phyloP scores from a whole-genome alignment of 2,329 filamentous ascomycete genomes.

The Apiospora pterosperma region DNA sequence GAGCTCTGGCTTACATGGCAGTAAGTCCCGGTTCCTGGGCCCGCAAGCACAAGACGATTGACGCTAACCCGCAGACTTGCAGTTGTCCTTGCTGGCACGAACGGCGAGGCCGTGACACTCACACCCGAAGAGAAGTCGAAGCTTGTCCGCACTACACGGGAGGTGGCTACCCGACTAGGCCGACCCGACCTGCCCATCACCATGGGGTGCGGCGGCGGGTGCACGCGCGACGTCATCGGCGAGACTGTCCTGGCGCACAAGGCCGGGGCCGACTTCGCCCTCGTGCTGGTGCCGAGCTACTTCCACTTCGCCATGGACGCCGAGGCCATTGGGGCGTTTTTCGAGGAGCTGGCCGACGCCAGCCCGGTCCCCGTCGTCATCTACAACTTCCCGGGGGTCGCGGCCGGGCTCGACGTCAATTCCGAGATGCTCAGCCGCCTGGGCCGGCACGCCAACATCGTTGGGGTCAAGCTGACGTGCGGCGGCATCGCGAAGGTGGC shows the following conservation, averaged over 20 bases:
- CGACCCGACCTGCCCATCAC: conserved; percentile 60
- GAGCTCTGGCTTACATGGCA: conserved; percentile 48
- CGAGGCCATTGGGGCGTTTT: conserved; percentile 59
- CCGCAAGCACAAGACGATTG: background rate
- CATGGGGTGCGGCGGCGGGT: conserved; percentile 63
- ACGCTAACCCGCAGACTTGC: background rate
- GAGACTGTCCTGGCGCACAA: conserved; percentile 46
- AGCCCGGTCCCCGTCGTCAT: conserved; percentile 59
- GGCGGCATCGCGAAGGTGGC: conserved; percentile 72
- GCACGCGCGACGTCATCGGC: conserved; percentile 62
- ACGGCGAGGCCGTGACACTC: conserved; percentile 70
- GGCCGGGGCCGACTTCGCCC: conserved; percentile 63
- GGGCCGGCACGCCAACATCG: conserved; percentile 53
- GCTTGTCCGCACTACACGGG: conserved; percentile 59
- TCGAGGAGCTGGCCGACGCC: conserved; percentile 54
- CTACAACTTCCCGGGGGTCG: conserved; percentile 61
- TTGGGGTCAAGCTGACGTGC: conserved; percentile 65
- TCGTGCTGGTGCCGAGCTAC: conserved; percentile 69
- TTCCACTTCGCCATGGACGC: conserved; percentile 63
- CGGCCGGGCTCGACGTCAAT: conserved; percentile 53
- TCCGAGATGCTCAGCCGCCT: conserved; percentile 54
- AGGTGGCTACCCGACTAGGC: conserved; percentile 56
- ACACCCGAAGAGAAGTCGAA: conserved; percentile 59
- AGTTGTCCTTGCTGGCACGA: conserved; percentile 68
- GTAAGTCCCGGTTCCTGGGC: conserved; percentile 20